Conservation (phyloP, 2,329 filamentous ascomycete species). For the Xylaria multiplex region DNA sequence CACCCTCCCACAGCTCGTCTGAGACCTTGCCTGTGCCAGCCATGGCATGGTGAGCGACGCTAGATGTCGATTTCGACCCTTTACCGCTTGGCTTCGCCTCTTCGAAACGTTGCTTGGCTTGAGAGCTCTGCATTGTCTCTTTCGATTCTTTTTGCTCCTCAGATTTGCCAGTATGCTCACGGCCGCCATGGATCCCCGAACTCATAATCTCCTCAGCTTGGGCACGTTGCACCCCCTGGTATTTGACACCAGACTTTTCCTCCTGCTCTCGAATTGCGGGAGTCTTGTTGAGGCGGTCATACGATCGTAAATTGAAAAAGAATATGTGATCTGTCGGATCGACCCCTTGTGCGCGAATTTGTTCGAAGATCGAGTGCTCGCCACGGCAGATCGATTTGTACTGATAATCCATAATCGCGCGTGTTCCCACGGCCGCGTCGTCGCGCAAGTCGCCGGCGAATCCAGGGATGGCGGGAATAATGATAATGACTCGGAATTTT, state of each 20-base stretch:
- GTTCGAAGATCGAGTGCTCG: slow-evolving; percentile 87
- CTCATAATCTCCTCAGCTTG: slow-evolving; percentile 90
- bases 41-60: slow-evolving; percentile 85
- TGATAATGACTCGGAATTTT: slow-evolving; percentile 89
- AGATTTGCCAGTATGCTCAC: slow-evolving; percentile 59
- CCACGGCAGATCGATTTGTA: slow-evolving; percentile 96
- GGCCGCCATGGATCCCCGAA: slow-evolving; percentile 72
- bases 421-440: slow-evolving; percentile 83
- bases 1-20: slow-evolving; percentile 81
- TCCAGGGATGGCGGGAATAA: slow-evolving; percentile 91
- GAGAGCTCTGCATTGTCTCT: slow-evolving; percentile 52
- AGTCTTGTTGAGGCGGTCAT: slow-evolving; percentile 90
- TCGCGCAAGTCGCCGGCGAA: slow-evolving; percentile 92
- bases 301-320: slow-evolving; percentile 92
- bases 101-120: slow-evolving; percentile 65
- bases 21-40: slow-evolving; percentile 67
- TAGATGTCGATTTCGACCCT: slow-evolving; percentile 55
- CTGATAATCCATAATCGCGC: slow-evolving; percentile 98
- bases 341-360: slow-evolving; percentile 76
- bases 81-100: slow-evolving; percentile 54
- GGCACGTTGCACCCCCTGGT: slow-evolving; percentile 86
- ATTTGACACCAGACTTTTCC: slow-evolving; percentile 81
- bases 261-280: slow-evolving; percentile 78
- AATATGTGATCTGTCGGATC: slow-evolving; percentile 86
- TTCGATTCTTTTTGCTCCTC: slow-evolving; percentile 51